A percentile compares a stretch with the other conserved stretches of the same genome.
These are phyloP conservation scores for Amniculicola lignicola DNA, from an alignment of 495 filamentous ascomycete species.

Conservation along the genomic window DNA sequence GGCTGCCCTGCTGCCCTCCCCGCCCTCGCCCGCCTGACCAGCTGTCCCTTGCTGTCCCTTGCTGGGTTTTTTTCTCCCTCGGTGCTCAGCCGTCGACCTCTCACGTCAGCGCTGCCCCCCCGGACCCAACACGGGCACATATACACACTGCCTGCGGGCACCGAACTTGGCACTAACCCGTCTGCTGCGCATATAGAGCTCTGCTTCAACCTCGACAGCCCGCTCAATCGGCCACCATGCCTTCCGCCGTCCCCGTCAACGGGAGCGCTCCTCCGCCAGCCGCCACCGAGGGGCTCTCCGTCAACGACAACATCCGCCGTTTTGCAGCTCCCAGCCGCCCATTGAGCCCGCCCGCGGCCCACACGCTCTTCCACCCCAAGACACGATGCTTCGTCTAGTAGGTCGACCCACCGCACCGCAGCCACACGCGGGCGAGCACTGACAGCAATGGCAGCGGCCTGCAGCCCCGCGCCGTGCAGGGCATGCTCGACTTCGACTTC, in stretches of 20 bases:
- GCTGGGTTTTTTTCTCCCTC: constrained; percentile 1
- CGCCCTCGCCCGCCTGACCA: neutral
- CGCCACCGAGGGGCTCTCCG: constrained; percentile 52
- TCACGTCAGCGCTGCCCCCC: constrained; percentile 27
- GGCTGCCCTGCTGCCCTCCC: neutral
- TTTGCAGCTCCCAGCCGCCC: constrained; percentile 91
- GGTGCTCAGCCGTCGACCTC: constrained; percentile 5
- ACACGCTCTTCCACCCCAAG: constrained; percentile 96
- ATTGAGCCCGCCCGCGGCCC: constrained; percentile 74
- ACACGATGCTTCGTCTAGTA: constrained; percentile 99
- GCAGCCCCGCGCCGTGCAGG: constrained; percentile 96
- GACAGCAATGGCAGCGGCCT: constrained; percentile 59
- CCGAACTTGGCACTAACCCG: neutral
- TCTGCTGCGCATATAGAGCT: constrained; percentile 3
- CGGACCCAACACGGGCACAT: neutral
- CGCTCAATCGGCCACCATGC: constrained; percentile 45
- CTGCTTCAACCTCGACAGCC: constrained; percentile 38
- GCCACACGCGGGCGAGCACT: constrained; percentile 14
- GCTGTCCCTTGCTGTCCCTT: neutral
- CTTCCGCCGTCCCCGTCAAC: constrained; percentile 35
- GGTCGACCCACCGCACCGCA: constrained; percentile 38
- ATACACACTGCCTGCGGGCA: neutral
- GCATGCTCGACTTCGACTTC: constrained; percentile 99
- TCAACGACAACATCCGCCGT: constrained; percentile 97
- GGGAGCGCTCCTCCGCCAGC: constrained; percentile 11